Percentiles rank a stretch among this genome's conserved stretches.
These are phyloP conservation scores for Penicillium decumbens DNA, from an alignment of 2,329 filamentous ascomycete species.

Conservation along the genomic window DNA sequence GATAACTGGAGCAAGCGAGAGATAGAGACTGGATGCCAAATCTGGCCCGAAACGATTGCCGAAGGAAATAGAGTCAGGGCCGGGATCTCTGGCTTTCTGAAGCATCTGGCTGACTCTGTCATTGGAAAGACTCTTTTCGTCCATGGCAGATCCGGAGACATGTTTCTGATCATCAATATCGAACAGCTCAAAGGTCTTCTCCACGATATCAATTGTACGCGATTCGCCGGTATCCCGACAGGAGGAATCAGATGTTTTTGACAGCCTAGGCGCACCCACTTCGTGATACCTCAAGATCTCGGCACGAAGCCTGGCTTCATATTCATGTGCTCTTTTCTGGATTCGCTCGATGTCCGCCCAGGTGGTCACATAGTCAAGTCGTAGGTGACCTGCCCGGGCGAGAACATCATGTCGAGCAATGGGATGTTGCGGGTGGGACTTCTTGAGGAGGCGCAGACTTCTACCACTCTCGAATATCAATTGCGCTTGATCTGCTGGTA, in stretches of 20 bases:
- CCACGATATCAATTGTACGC: conserved; percentile 7
- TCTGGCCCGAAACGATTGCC: conserved; percentile 34
- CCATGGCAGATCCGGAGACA: conserved; percentile 23
- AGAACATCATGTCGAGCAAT: conserved; percentile 54
- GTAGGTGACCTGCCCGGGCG: conserved; percentile 49
- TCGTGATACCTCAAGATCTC: conserved; percentile 39
- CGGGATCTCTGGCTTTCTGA: conserved; percentile 20
- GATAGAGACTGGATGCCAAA: conserved; percentile 51
- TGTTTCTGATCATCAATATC: conserved; percentile 32
- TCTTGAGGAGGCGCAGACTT: conserved; percentile 67
- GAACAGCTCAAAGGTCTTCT: conserved; percentile 32
- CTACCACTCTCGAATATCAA: conserved; percentile 74
- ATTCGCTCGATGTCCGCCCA: conserved; percentile 65
- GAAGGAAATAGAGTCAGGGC: conserved; percentile 10
- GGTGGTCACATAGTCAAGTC: conserved; percentile 63
- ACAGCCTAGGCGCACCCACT: conserved; percentile 25
- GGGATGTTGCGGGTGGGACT: conserved; percentile 66
- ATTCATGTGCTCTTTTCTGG: conserved; percentile 54
- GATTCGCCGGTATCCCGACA: neutral
- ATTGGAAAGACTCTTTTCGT: conserved; percentile 22
- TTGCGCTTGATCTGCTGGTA: conserved; percentile 64
- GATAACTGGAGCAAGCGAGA: conserved; percentile 73
- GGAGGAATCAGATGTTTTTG: neutral
- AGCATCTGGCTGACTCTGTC: conserved; percentile 31
- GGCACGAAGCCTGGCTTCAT: conserved; percentile 33